Evolutionary conservation across 257 asterid genomes (phyloP).

Genomic region (Plectranthus barbatus): DNA sequence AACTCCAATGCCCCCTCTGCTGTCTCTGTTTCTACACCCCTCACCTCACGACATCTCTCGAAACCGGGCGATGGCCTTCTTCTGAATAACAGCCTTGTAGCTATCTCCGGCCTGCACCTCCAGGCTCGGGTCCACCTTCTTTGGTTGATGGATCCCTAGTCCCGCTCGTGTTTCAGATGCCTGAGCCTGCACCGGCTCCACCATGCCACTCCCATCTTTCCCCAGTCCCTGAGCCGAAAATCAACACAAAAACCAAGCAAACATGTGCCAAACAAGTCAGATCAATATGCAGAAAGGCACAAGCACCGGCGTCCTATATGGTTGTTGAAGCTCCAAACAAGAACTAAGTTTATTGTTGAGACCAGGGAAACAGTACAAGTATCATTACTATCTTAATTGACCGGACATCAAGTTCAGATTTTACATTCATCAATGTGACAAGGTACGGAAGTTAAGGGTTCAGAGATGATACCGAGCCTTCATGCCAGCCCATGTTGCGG

Average conservation of each 20-base stretch:
- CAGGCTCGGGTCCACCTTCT: conserved; percentile 72
- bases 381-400: background rate
- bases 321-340: conserved; percentile 17
- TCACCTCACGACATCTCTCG: conserved; percentile 77
- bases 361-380: background rate
- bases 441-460: conserved; percentile 29
- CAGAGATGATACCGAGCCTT: conserved; percentile 95
- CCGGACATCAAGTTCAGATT: background rate
- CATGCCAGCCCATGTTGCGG: conserved; percentile 99
- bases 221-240: conserved; percentile 70
- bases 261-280: conserved; percentile 33
- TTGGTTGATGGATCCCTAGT: conserved; percentile 73
- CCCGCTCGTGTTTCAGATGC: conserved; percentile 78
- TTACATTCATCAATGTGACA: background rate
- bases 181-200: conserved; percentile 88
- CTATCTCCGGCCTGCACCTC: conserved; percentile 98
- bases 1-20: too few species aligned
- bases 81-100: conserved; percentile 89
- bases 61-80: conserved; percentile 95
- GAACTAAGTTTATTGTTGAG: background rate
- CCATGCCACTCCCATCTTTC: conserved; percentile 92
- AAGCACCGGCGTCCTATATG: conserved; percentile 7
- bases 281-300: conserved; percentile 20
- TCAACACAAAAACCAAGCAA: conserved; percentile 35
- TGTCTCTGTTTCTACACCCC: background rate